A percentile compares a stretch with the other conserved stretches of the same genome.
Conservation (phyloP, 192 early-diverging fungal genomes). For the Allomyces javanicus region DNA sequence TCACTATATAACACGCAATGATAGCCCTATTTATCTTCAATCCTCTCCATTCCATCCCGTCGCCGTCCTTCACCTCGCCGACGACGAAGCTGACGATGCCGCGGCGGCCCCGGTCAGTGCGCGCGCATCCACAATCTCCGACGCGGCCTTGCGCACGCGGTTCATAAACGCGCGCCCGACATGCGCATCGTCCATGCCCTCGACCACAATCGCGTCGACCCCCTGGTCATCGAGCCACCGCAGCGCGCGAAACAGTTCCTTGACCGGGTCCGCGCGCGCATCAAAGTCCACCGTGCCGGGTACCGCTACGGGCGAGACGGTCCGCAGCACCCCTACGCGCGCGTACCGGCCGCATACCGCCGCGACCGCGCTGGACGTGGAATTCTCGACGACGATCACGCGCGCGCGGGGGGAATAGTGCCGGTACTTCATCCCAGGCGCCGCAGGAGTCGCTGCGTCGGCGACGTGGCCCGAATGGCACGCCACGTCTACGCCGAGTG, state of each 20-base stretch:
- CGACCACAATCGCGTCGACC: slow-evolving; percentile 62
- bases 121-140: slow-evolving; percentile 3
- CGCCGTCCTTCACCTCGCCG: too few relatives aligned
- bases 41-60: too few relatives aligned
- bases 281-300: not conserved
- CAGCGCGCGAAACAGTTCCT: slow-evolving; percentile 55
- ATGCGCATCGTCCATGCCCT: slow-evolving; percentile 68
- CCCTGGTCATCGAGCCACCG: slow-evolving; percentile 49
- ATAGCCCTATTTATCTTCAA: too few relatives aligned
- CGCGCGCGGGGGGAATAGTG: slow-evolving; percentile 87
- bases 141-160: slow-evolving; percentile 72
- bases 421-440: slow-evolving; percentile 98
- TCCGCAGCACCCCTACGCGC: slow-evolving; percentile 16
- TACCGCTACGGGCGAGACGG: not conserved
- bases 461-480: slow-evolving; percentile 49
- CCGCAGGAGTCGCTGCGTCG: slow-evolving; percentile 64
- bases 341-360: not conserved
- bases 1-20: too few relatives aligned
- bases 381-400: slow-evolving; percentile 45
- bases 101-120: too few relatives aligned
- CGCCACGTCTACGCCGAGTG: slow-evolving; percentile 46
- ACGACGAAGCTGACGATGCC: too few relatives aligned
- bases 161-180: slow-evolving; percentile 97
- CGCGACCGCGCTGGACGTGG: not conserved
- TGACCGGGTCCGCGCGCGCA: slow-evolving; percentile 4